A percentile compares a stretch with the other conserved stretches of the same genome.
phyloP scores from a whole-genome alignment of 129 eudicot genomes.

The Calendula officinalis region DNA sequence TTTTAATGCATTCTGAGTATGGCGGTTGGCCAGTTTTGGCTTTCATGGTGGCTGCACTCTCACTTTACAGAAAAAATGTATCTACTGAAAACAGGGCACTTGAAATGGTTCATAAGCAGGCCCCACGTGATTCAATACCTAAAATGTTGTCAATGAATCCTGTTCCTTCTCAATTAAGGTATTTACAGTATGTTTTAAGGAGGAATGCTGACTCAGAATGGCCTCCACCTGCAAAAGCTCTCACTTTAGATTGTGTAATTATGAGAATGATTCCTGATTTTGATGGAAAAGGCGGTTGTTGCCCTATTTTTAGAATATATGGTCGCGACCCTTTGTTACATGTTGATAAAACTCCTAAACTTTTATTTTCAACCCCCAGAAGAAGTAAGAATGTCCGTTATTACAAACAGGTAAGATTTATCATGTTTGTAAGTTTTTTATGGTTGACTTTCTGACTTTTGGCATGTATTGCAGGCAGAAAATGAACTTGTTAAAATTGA shows the following conservation, averaged over 20 bases:
- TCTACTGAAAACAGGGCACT: slow-evolving; percentile 54
- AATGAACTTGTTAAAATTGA: slow-evolving; percentile 56
- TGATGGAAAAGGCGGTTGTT: slow-evolving; percentile 65
- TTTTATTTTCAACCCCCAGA: slow-evolving; percentile 48
- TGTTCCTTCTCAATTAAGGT: slow-evolving; percentile 66
- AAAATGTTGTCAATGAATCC: slow-evolving; percentile 50
- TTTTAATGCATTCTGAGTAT: slow-evolving; percentile 57
- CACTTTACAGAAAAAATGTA: slow-evolving; percentile 48
- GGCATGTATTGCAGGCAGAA: slow-evolving; percentile 48
- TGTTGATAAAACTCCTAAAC: slow-evolving; percentile 48
- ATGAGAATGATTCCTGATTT: slow-evolving; percentile 54
- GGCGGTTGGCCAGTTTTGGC: slow-evolving; percentile 64
- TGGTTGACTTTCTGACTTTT: background rate
- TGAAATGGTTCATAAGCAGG: slow-evolving; percentile 64
- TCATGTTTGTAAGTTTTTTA: background rate
- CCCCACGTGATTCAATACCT: slow-evolving; percentile 52
- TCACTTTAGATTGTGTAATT: slow-evolving; percentile 54
- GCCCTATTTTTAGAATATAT: slow-evolving; percentile 59
- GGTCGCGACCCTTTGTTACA: slow-evolving; percentile 55
- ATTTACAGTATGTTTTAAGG: slow-evolving; percentile 59
- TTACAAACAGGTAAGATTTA: slow-evolving; percentile 53
- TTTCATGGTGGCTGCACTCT: slow-evolving; percentile 62
- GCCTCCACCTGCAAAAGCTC: slow-evolving; percentile 55
- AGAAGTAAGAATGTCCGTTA: slow-evolving; percentile 34
- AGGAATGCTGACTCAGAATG: slow-evolving; percentile 51